These are phyloP conservation scores for Amanita phalloides DNA, from an alignment of 768 basidiomycete genomes.

Conservation along the genomic window DNA sequence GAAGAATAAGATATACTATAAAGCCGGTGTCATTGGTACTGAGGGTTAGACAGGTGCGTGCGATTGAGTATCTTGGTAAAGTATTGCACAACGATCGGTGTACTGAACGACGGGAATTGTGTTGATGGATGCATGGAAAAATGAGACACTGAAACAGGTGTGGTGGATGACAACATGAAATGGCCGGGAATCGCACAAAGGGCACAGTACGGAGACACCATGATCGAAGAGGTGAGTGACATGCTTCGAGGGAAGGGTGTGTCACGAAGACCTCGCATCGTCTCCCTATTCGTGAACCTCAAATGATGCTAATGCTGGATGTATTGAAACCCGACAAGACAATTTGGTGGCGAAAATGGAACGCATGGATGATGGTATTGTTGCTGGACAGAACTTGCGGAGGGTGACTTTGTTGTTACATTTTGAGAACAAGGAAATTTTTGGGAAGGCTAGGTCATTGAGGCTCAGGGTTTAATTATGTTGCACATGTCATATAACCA, in stretches of 20 bases:
- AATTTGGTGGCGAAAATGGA: constrained; percentile 59
- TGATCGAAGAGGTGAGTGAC: constrained; percentile 7
- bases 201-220: not conserved
- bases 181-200: constrained; percentile 10
- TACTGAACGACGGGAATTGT: constrained; percentile 45
- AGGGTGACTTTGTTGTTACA: constrained; percentile 66
- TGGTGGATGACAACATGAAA: constrained; percentile 12
- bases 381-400: constrained; percentile 52
- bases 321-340: constrained; percentile 29
- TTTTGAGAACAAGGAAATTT: constrained; percentile 39
- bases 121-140: constrained; percentile 31
- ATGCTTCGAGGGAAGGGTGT: not conserved
- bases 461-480: constrained; percentile 26
- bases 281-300: not conserved
- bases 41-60: constrained; percentile 16
- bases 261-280: not conserved
- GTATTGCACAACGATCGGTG: constrained; percentile 33
- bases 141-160: constrained; percentile 8
- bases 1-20: constrained; percentile 80
- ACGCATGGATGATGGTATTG: constrained; percentile 60
- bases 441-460: constrained; percentile 12
- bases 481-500: constrained; percentile 46
- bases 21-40: constrained; percentile 34
- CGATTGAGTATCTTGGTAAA: constrained; percentile 18
- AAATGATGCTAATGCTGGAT: not conserved